A percentile compares a stretch with the other conserved stretches of the same genome.
phyloP scores from a whole-genome alignment of 352 stramenopile species.

The Phytophthora citricola region DNA sequence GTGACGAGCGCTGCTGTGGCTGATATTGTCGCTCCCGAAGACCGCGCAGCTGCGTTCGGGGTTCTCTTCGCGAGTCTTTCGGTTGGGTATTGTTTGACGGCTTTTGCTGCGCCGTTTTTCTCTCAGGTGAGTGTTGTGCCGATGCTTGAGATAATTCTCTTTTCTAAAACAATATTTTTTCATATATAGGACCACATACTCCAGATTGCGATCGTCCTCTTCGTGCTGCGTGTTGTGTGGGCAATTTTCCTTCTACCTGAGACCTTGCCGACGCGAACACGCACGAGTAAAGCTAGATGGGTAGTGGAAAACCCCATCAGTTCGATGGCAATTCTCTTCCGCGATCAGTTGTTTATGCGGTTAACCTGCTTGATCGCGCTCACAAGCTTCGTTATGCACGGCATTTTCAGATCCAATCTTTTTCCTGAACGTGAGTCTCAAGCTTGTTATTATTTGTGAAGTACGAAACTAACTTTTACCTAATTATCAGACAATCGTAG shows the following conservation, averaged over 20 bases:
- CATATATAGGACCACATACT: constrained; percentile 55
- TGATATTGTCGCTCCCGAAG: constrained; percentile 58
- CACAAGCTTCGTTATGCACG: constrained; percentile 69
- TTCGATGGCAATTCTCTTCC: constrained; percentile 74
- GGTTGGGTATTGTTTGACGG: constrained; percentile 64
- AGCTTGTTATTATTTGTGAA: no score
- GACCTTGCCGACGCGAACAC: constrained; percentile 54
- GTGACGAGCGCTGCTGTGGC: constrained; percentile 67
- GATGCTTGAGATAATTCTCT: neutral
- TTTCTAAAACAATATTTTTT: neutral
- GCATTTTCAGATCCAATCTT: constrained; percentile 68
- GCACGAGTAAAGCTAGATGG: constrained; percentile 35
- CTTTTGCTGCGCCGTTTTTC: constrained; percentile 61
- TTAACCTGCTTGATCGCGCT: constrained; percentile 73
- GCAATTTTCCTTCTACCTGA: constrained; percentile 62
- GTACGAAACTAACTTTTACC: no score
- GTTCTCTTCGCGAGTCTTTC: constrained; percentile 60
- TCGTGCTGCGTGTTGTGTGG: constrained; percentile 62
- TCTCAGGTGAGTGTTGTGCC: constrained; percentile 40
- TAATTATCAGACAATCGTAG: constrained; percentile 56
- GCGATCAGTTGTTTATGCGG: constrained; percentile 64
- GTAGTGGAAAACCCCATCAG: constrained; percentile 64
- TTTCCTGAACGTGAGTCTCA: constrained; percentile 65
- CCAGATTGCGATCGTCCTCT: constrained; percentile 51
- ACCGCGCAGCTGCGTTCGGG: constrained; percentile 65